These are phyloP conservation scores for Diaporthe sp. DNA, from an alignment of 2,329 filamentous ascomycete species.

Conservation along the genomic window DNA sequence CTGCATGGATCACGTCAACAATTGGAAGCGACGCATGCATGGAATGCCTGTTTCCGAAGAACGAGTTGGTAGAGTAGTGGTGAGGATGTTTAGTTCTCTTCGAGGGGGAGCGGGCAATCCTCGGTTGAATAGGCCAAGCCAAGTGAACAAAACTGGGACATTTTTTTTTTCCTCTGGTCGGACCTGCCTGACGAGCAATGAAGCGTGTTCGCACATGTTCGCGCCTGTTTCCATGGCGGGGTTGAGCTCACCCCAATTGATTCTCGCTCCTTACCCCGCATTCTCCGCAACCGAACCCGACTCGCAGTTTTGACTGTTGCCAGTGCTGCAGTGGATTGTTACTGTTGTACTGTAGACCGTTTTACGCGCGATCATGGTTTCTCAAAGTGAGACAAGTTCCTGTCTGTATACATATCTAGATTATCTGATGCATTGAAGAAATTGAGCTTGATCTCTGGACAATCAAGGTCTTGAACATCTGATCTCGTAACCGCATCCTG, in stretches of 20 bases:
- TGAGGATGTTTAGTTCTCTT: background rate
- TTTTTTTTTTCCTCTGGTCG: background rate
- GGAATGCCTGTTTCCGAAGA: background rate
- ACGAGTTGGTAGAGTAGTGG: background rate
- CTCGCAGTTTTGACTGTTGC: background rate
- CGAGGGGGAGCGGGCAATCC: background rate
- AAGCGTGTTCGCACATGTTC: background rate
- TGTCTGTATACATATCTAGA: background rate
- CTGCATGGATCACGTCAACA: background rate
- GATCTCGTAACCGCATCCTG: background rate
- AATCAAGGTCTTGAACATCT: background rate
- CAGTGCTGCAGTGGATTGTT: background rate
- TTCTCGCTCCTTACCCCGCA: slow-evolving; percentile 1
- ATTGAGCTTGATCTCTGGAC: background rate
- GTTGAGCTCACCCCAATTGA: background rate
- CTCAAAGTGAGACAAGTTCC: background rate
- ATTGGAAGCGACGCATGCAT: slow-evolving; percentile 6
- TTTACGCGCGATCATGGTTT: background rate
- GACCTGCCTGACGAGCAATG: background rate
- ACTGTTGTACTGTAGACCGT: background rate
- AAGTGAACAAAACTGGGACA: background rate
- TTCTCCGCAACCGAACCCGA: background rate
- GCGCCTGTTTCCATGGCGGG: slow-evolving; percentile 4
- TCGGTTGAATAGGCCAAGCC: slow-evolving; percentile 10
- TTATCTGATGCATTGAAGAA: too few species aligned